These are phyloP conservation scores for Coemansia nantahalensis DNA, from an alignment of 192 early-diverging fungal genomes.

Conservation along the genomic window DNA sequence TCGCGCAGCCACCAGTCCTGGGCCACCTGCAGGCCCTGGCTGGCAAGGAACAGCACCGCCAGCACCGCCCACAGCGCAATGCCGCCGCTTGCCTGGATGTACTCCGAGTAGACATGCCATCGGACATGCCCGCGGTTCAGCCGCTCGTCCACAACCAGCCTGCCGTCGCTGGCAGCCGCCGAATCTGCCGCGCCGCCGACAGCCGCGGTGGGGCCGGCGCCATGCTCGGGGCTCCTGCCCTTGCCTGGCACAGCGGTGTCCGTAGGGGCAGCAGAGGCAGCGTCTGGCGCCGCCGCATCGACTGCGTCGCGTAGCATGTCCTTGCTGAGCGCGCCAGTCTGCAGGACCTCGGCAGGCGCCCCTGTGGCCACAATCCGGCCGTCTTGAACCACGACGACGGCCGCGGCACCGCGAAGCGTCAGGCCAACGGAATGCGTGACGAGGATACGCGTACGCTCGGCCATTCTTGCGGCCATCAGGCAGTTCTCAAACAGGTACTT, in stretches of 20 bases:
- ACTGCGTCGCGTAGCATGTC: conserved; percentile 25
- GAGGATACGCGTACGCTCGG: conserved; percentile 77
- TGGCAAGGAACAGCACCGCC: conserved; percentile 22
- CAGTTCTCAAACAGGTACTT: conserved; percentile 79
- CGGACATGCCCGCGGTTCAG: conserved; percentile 75
- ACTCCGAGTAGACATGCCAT: conserved; percentile 72
- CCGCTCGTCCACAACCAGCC: conserved; percentile 80
- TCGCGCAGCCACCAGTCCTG: conserved; percentile 54
- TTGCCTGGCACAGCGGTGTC: conserved; percentile 33
- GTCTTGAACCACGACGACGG: conserved; percentile 66
- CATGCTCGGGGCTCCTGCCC: conserved; percentile 26
- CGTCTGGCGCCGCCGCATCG: conserved; percentile 10
- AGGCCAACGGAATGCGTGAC: conserved; percentile 88
- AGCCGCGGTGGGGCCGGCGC: conserved; percentile 47
- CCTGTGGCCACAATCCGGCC: conserved; percentile 61
- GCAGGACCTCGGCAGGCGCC: conserved; percentile 38
- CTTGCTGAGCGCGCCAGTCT: conserved; percentile 35
- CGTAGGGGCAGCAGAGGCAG: too few relatives aligned
- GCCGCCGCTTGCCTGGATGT: conserved; percentile 69
- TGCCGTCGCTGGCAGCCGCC: conserved; percentile 30
- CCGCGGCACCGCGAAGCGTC: conserved; percentile 55
- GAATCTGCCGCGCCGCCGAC: conserved; percentile 3
- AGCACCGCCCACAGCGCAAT: conserved; percentile 60
- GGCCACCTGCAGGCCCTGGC: conserved; percentile 30
- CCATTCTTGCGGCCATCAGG: conserved; percentile 64